A percentile compares a stretch with the other conserved stretches of the same genome.
phyloP scores from a whole-genome alignment of 495 filamentous ascomycete species.

The Penicillium egyptiacum region DNA sequence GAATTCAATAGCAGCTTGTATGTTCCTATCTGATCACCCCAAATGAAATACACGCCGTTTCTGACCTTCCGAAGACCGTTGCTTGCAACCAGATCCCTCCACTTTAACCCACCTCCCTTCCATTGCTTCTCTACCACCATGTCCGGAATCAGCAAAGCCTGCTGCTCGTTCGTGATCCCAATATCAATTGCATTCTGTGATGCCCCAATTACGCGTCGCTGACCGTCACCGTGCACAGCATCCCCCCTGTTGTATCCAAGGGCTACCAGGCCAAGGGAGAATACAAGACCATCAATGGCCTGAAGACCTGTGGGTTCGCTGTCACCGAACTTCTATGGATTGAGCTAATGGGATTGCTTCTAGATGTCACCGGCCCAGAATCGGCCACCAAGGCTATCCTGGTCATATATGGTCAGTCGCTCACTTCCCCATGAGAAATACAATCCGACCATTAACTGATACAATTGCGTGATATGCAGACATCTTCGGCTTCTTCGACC shows the following conservation, averaged over 20 bases:
- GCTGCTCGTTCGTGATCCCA: slow-evolving; percentile 42
- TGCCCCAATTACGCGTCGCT: not conserved
- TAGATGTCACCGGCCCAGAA: slow-evolving; percentile 55
- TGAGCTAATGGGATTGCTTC: slow-evolving; percentile 9
- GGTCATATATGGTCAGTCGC: slow-evolving; percentile 47
- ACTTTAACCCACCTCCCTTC: slow-evolving; percentile 12
- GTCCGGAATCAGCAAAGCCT: slow-evolving; percentile 51
- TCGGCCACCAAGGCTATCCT: slow-evolving; percentile 54
- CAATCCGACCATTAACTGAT: not conserved
- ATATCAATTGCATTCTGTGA: not conserved
- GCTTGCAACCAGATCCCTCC: slow-evolving; percentile 17
- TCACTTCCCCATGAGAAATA: not conserved
- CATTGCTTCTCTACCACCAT: slow-evolving; percentile 35
- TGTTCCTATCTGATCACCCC: not conserved
- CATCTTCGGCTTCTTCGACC: slow-evolving; percentile 58
- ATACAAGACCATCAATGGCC: slow-evolving; percentile 59
- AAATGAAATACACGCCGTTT: slow-evolving; percentile 20
- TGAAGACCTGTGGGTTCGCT: slow-evolving; percentile 57
- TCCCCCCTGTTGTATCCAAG: slow-evolving; percentile 56
- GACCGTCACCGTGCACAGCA: slow-evolving; percentile 20
- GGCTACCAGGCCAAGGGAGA: slow-evolving; percentile 60
- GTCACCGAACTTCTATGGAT: not conserved
- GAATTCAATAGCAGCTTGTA: not conserved
- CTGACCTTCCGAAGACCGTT: slow-evolving; percentile 25
- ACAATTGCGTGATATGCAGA: slow-evolving; percentile 26